These are phyloP conservation scores for Jaltomata sinuosa DNA, from an alignment of 257 asterid genomes.

Conservation along the genomic window DNA sequence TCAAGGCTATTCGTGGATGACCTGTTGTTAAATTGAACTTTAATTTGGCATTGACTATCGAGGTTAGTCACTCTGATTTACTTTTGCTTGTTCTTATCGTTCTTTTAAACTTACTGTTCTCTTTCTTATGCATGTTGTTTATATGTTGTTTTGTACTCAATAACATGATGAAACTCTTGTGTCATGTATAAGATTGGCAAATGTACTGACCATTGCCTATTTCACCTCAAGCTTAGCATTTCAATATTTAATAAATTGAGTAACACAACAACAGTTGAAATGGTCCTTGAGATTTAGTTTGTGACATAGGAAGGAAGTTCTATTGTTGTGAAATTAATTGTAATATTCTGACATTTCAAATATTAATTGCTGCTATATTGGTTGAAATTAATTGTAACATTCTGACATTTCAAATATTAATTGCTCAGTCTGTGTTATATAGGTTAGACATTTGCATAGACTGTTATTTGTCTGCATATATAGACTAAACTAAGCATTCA, in stretches of 20 bases:
- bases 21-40: conserved; percentile 96
- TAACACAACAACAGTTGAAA: not conserved
- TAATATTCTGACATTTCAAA: not conserved
- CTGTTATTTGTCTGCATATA: not conserved
- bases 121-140: not conserved
- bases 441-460: not conserved
- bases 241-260: not conserved
- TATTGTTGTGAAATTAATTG: not conserved
- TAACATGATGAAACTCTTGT: not conserved
- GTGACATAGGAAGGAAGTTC: not conserved
- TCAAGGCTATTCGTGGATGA: conserved; percentile 90
- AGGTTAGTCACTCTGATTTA: conserved; percentile 32
- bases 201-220: not conserved
- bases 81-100: not conserved
- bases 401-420: too few species aligned
- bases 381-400: too few species aligned
- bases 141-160: not conserved
- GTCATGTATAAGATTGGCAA: not conserved
- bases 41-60: conserved; percentile 90
- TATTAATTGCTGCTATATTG: too few species aligned
- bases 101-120: not conserved
- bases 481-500: not conserved
- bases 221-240: not conserved
- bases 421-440: not conserved
- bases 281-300: not conserved